A percentile compares a stretch with the other conserved stretches of the same genome.
Conservation (phyloP, 306 rosid genomes). For the Vigna hirtella region DNA sequence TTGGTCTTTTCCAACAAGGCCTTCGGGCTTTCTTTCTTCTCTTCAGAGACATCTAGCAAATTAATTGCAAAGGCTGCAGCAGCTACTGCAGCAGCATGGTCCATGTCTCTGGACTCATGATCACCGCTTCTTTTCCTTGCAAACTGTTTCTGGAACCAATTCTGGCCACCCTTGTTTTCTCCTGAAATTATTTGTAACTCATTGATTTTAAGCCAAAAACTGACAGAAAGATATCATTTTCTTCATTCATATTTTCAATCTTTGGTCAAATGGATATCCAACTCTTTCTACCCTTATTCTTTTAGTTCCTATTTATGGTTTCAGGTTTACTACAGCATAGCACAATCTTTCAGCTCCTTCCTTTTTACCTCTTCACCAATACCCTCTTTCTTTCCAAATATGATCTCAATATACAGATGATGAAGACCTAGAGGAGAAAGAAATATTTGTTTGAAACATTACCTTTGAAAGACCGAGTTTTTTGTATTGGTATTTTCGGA, state of each 20-base stretch:
- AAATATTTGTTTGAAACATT: not conserved
- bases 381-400: not conserved
- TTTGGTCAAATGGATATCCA: not conserved
- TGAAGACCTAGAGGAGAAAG: not conserved
- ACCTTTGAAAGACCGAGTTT: conserved; percentile 72
- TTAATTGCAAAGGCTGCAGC: conserved; percentile 71
- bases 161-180: conserved; percentile 59
- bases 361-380: not conserved
- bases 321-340: not conserved
- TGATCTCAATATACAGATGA: not conserved
- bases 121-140: conserved; percentile 55
- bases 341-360: conserved; percentile 11
- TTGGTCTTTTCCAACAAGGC: conserved; percentile 41
- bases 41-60: conserved; percentile 48
- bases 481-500: conserved; percentile 51
- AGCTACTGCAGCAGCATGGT: conserved; percentile 74
- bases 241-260: conserved; percentile 3
- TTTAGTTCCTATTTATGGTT: not conserved
- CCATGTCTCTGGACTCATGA: conserved; percentile 53
- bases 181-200: conserved; percentile 35
- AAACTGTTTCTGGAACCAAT: conserved; percentile 68
- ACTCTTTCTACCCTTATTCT: not conserved
- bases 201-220: not conserved
- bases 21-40: conserved; percentile 40
- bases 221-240: not conserved